Base-by-base conservation (phyloP, 2,329 filamentous ascomycete genomes). In the Trichophyton rubrum region DNA sequence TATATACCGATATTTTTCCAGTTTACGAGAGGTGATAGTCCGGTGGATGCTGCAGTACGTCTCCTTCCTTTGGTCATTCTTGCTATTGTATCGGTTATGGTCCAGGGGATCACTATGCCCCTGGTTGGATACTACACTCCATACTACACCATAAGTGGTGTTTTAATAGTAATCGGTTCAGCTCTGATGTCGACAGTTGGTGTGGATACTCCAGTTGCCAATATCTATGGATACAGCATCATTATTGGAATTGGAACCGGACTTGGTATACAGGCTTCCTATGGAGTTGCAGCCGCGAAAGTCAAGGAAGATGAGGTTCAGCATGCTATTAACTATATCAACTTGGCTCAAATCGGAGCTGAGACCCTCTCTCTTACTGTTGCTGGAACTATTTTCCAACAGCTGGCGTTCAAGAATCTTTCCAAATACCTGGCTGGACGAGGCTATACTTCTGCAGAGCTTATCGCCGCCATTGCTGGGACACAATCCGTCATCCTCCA, bases 1-100 rank as follows among this genome's bases (percentile, higher is more conserved):
- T 83, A 79, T 68, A 76, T 79, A 8, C 81, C 81, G 0, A 69
- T 83, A 0, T 82, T 75, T 69, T 82, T 82, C 67, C 77, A 80
- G 61, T 83, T 82, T 66, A 73, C 73, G 0, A 72, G 70, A 3
- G 75, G 75, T 3, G 78, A 79, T 45, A 68, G 65, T 0, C 69
- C 68, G 1, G 38, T 71, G 1, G 58, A 60, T 51, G 64, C 70
- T 1, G 69, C 68, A 1, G 69, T 74, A 2, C 70, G 69, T 1
- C 64, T 74, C 0, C 64, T 73, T 5, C 72, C 71, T 0, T 70
- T 69, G 40, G 66, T 73, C 55, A 56, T 63, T 15, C 22, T 70
- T 3, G 58, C 66, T 9, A 66, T 72, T 13, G 27, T 63, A n/a
- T 53, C 64, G 6, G 64, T 66, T 30, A 56, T 70, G 17, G 56